Percentiles rank a stretch among this genome's conserved stretches.
phyloP scores from a whole-genome alignment of 2,329 filamentous ascomycete species.

The Aspergillus ruber region DNA sequence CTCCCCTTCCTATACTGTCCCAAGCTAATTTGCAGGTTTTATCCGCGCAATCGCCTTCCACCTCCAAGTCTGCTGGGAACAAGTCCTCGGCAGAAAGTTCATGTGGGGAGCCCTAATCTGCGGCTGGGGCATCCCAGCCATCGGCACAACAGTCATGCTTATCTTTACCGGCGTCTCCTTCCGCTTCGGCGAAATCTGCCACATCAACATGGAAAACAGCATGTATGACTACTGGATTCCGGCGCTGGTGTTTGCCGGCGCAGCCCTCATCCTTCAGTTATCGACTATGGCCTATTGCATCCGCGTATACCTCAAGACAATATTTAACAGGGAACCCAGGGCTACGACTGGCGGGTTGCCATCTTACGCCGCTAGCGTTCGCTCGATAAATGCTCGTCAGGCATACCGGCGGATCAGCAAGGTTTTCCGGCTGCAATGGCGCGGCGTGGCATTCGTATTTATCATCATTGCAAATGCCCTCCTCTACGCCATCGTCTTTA shows the following conservation, averaged over 20 bases:
- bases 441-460: constrained; percentile 80
- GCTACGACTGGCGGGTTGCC: constrained; percentile 65
- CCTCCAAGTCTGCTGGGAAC: constrained; percentile 96
- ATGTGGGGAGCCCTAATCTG: constrained; percentile 75
- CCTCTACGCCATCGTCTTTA: constrained; percentile 88
- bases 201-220: constrained; percentile 85
- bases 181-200: constrained; percentile 84
- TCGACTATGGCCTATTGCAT: constrained; percentile 86
- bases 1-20: neutral
- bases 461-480: constrained; percentile 88
- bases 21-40: constrained; percentile 50
- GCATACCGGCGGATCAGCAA: constrained; percentile 81
- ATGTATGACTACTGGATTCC: constrained; percentile 87
- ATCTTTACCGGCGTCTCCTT: constrained; percentile 88
- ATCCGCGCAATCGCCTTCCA: constrained; percentile 85
- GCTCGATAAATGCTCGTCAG: constrained; percentile 74
- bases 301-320: constrained; percentile 83
- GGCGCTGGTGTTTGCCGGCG: constrained; percentile 67
- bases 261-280: constrained; percentile 74
- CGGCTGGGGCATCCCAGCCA: constrained; percentile 77
- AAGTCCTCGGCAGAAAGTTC: constrained; percentile 79
- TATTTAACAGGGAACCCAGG: constrained; percentile 64
- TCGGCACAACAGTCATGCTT: constrained; percentile 70
- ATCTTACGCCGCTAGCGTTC: constrained; percentile 67
- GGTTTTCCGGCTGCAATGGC: constrained; percentile 88